Evolutionary conservation across 768 basidiomycete genomes (phyloP).

Genomic region (Leccinum barrowsii): DNA sequence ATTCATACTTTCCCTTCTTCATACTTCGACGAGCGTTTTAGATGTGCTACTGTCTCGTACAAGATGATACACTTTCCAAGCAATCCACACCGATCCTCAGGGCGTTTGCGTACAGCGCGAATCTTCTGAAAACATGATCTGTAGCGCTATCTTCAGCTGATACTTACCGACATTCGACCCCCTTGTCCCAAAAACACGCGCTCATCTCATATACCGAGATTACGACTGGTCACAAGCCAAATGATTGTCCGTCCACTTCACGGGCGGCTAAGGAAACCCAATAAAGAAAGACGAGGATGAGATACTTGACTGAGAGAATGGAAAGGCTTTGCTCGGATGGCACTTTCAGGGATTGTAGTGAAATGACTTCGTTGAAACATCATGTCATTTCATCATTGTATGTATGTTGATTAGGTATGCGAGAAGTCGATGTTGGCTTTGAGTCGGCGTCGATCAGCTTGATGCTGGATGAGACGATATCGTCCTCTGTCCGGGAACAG

Average conservation of each 20-base stretch:
- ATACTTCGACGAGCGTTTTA: too few relatives aligned
- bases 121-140: too few relatives aligned
- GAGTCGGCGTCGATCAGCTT: neutral
- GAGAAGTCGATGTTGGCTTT: neutral
- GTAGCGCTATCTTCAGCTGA: too few relatives aligned
- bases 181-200: neutral
- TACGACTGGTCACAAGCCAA: neutral
- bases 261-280: neutral
- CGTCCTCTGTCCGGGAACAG: neutral
- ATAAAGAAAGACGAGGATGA: neutral
- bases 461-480: neutral
- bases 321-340: neutral
- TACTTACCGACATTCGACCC: too few relatives aligned
- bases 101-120: too few relatives aligned
- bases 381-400: neutral
- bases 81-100: too few relatives aligned
- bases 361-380: neutral
- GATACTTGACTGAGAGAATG: neutral
- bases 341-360: neutral
- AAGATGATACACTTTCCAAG: too few relatives aligned
- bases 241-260: neutral
- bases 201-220: neutral
- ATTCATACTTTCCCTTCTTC: too few relatives aligned
- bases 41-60: too few relatives aligned
- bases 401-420: neutral